Base-by-base conservation (phyloP, 23 red algal genomes). In the Gracilaria gracilis region DNA sequence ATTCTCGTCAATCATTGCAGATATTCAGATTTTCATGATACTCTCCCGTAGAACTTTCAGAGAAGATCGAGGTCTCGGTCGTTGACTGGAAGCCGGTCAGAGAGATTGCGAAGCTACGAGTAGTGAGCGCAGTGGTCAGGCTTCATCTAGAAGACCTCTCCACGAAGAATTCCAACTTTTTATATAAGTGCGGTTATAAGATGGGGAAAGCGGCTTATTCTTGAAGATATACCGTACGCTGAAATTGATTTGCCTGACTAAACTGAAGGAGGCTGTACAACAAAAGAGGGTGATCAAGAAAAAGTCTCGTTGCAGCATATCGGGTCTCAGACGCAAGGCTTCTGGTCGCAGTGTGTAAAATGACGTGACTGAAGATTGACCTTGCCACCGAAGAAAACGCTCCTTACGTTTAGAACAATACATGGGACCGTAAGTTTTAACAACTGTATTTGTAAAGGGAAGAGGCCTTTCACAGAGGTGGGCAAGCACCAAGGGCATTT, bases 151-250 rank as follows among this genome's bases (percentile, higher is more conserved):
- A 25, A 51, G 77, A 25, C 77, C 49, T 5, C 42, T 11, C 21
- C 50, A 87, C 20, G 86, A 75, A 1, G 82, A 62, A 15, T 87
- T 94, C n/a, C 81, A 86, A 32, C 91, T 82, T 1, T 91, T 84
- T 34, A 84, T 96, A 11, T 82, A 96, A 48, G 94, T 96, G 31
- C 88, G 88, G 19, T 51, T 96, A 25, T 37, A 91, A 42, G 69
- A 86, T 21, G 94, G 94, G 0, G 94, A 96, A 64, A 91, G 88
- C 39, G 94, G 86, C 24, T 21, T 93, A 31, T 96, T 96, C 67
- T 75, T 96, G 20, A 81, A 84, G 48, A 88, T 96, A 20, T 96
- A 83, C 51, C 83, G 80, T 6, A 96, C 91, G 67, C 71, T 96
- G 55, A 96, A 96, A 79, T 49, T 79, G 6, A 96, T 96, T n/a